Base-by-base conservation (phyloP, 345 rosid species). In the Melaleuca quinquenervia region DNA sequence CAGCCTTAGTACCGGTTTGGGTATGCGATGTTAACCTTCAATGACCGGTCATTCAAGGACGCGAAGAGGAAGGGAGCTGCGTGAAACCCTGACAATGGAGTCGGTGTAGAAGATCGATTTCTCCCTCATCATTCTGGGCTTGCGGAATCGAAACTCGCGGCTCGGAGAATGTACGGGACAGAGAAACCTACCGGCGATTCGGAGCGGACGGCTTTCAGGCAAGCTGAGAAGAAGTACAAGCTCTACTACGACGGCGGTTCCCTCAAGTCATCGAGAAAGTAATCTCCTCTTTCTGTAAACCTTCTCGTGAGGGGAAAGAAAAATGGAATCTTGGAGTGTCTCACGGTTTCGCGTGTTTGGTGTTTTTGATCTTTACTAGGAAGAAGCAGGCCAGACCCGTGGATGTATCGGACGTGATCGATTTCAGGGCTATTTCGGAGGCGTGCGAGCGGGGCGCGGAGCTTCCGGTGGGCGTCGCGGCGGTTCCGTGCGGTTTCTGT, bases 161-260 rank as follows among this genome's bases (percentile, higher is more conserved):
- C 82, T 11, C 45, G 29, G 54, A 45, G 85, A 54, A 97, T 97
- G 99, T 97, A 93, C 89, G 95, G 91, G 84, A 74, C 94, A 60
- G 91, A 93, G 53, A 88, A 86, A n/a, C 84, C 84, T 62, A 60
- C 90, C n/a, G 97, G 91, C 50, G 96, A 93, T 41, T 89, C 88
- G 15, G 94, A 93, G 58, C 91, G 92, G 84, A 94, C 98, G 51
- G 98, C 95, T 82, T 97, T 96, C 88, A 91, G 97, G 88, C 89
- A 87, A 89, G 94, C 98, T n/a, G 98, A 96, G 94, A 97, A 96
- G 96, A 88, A 93, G 88, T 97, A 94, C 95, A 97, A 95, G 87
- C 93, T 97, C 27, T 96, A 94, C 87, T 94, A 94, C 87, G 96
- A 94, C 87, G 95, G 92, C 52, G 91, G 92, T 20, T 84, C 91